Conservation (phyloP, 1,284 basidiomycete genomes). For the Exobasidium rhododendri region DNA sequence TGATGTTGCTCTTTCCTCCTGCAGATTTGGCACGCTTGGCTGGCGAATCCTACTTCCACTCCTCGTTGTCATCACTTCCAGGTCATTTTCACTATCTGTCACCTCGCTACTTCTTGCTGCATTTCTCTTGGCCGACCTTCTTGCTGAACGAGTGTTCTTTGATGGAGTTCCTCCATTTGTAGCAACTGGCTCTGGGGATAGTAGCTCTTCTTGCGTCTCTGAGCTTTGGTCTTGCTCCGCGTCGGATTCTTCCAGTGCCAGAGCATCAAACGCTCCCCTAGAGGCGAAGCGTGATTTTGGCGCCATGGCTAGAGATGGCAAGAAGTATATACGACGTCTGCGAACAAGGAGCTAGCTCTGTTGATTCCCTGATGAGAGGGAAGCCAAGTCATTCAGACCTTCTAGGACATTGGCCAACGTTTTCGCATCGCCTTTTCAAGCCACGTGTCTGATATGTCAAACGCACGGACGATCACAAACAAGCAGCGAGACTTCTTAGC, state of each 20-base stretch:
- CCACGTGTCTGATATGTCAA: too few relatives aligned
- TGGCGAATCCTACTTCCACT: constrained; percentile 7
- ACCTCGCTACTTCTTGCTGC: not conserved
- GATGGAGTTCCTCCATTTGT: not conserved
- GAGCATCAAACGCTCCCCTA: constrained; percentile 16
- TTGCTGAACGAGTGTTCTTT: not conserved
- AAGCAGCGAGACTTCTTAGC: too few relatives aligned
- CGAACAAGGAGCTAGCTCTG: too few relatives aligned
- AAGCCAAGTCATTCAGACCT: too few relatives aligned
- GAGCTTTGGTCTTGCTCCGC: not conserved
- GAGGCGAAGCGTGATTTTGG: constrained; percentile 20
- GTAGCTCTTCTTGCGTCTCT: not conserved
- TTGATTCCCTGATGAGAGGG: too few relatives aligned
- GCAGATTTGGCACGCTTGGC: not conserved
- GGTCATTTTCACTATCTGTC: not conserved
- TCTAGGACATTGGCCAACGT: too few relatives aligned
- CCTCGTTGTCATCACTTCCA: constrained; percentile 6
- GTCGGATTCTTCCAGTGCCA: not conserved
- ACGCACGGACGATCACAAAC: too few relatives aligned
- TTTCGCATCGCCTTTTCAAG: too few relatives aligned
- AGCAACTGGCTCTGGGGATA: not conserved
- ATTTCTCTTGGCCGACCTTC: not conserved
- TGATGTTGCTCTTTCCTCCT: not conserved
- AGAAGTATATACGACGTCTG: too few relatives aligned
- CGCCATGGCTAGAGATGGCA: not conserved